These are phyloP conservation scores for Lactarius deliciosus DNA, from an alignment of 768 basidiomycete genomes.

Conservation along the genomic window DNA sequence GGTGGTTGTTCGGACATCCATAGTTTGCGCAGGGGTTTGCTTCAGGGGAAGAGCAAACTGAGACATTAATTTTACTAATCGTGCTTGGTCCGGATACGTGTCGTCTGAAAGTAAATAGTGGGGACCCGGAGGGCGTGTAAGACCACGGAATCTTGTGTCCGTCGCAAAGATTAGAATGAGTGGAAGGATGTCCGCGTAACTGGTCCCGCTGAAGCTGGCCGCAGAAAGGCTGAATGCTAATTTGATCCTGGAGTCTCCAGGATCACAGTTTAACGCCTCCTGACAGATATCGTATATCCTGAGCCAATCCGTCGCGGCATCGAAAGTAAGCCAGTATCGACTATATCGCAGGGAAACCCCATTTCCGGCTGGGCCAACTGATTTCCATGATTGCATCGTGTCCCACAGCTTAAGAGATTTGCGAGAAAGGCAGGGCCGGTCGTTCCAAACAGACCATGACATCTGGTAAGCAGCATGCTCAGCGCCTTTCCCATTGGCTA, in stretches of 20 bases:
- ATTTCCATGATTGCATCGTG: neutral
- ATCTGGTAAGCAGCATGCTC: neutral
- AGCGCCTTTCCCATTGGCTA: neutral
- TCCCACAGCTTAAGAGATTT: neutral
- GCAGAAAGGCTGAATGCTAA: constrained; percentile 10
- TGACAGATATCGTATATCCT: neutral
- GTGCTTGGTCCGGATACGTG: neutral
- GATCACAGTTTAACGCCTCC: neutral
- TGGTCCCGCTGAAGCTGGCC: neutral
- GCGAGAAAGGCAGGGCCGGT: neutral
- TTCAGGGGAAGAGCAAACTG: neutral
- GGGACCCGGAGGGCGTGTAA: neutral
- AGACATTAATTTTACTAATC: neutral
- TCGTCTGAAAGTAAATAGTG: neutral
- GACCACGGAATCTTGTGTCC: constrained; percentile 1
- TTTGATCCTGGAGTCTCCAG: neutral
- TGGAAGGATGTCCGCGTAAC: neutral
- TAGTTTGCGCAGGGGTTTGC: neutral
- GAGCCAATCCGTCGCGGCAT: constrained; percentile 9
- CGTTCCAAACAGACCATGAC: constrained; percentile 3
- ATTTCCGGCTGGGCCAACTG: neutral
- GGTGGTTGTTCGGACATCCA: neutral
- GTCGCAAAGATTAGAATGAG: neutral
- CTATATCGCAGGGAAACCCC: constrained; percentile 7
- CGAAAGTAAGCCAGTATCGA: constrained; percentile 16